Percentiles rank a stretch among this genome's conserved stretches.
Evolutionary conservation across 768 basidiomycete species (phyloP).

Genomic region (Sporobolomyces roseus): DNA sequence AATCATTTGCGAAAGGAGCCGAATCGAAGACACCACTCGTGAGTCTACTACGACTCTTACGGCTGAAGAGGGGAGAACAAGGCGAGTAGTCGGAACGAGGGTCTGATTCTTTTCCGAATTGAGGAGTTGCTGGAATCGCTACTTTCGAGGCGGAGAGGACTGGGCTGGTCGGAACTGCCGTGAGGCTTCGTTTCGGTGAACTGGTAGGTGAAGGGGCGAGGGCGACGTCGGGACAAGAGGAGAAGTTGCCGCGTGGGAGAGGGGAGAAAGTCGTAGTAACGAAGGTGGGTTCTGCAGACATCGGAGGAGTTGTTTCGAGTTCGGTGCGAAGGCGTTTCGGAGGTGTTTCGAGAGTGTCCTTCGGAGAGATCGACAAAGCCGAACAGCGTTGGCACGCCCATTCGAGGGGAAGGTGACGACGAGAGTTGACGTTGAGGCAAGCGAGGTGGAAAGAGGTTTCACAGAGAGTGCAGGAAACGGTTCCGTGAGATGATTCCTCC

Average conservation of each 20-base stretch:
- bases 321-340: slow-evolving; percentile 27
- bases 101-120: slow-evolving; percentile 9
- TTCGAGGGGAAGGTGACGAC: slow-evolving; percentile 10
- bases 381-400: slow-evolving; percentile 28
- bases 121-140: slow-evolving; percentile 32
- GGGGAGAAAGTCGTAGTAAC: slow-evolving; percentile 26
- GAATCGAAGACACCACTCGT: slow-evolving; percentile 25
- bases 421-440: slow-evolving; percentile 19
- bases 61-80: slow-evolving; percentile 28
- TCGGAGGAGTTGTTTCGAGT: slow-evolving; percentile 12
- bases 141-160: neutral
- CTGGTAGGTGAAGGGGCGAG: slow-evolving; percentile 31
- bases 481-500: neutral
- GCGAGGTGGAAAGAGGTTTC: slow-evolving; percentile 26
- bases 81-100: slow-evolving; percentile 36
- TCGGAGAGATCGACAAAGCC: neutral
- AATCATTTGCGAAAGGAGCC: slow-evolving; percentile 1
- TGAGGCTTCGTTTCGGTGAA: slow-evolving; percentile 24
- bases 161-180: slow-evolving; percentile 10
- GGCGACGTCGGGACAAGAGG: slow-evolving; percentile 20
- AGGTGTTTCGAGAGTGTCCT: slow-evolving; percentile 4
- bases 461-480: slow-evolving; percentile 23
- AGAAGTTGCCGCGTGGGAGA: slow-evolving; percentile 16
- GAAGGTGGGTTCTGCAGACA: slow-evolving; percentile 26
- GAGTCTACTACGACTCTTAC: slow-evolving; percentile 20